These are phyloP conservation scores for Raddia guianensis DNA, from an alignment of 176 grass and related monocot genomes.

Conservation along the genomic window DNA sequence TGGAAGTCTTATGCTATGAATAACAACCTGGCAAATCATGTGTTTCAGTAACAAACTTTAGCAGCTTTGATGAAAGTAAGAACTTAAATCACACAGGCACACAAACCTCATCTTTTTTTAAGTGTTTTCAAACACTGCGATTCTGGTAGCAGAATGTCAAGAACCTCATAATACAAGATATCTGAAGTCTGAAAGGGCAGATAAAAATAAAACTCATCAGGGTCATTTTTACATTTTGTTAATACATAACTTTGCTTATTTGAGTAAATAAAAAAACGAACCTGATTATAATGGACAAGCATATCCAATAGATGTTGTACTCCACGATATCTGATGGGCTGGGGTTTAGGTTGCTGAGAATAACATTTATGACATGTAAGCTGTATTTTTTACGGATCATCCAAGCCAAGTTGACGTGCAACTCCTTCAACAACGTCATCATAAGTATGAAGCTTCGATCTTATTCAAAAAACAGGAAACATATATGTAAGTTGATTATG, in stretches of 20 bases:
- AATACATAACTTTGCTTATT: conserved; percentile 5
- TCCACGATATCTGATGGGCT: conserved; percentile 85
- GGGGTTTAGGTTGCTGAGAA: conserved; percentile 98
- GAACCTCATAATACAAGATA: conserved; percentile 96
- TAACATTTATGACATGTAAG: conserved; percentile 99
- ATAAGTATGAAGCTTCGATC: conserved; percentile 90
- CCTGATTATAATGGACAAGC: conserved; percentile 98
- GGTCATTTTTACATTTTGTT: background rate
- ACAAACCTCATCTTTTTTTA: conserved; percentile 92
- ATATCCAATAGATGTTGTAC: conserved; percentile 91
- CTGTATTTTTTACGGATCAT: conserved; percentile 92
- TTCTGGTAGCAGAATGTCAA: conserved; percentile 95
- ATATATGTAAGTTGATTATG: conserved; percentile 27
- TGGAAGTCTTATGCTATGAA: conserved; percentile 86
- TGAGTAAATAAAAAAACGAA: conserved; percentile 33
- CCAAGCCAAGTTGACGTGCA: conserved; percentile 67
- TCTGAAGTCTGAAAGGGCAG: conserved; percentile 72
- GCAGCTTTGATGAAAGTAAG: conserved; percentile 38
- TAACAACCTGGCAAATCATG: conserved; percentile 58
- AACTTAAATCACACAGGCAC: conserved; percentile 24
- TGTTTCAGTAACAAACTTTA: conserved; percentile 38
- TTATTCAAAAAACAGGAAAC: conserved; percentile 41
- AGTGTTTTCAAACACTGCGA: conserved; percentile 96
- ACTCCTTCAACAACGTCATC: conserved; percentile 96
- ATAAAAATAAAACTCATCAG: background rate